Percentiles rank a stretch among this genome's conserved stretches.
phyloP scores from a whole-genome alignment of 2,329 filamentous ascomycete species.

The Botrytis deweyae region DNA sequence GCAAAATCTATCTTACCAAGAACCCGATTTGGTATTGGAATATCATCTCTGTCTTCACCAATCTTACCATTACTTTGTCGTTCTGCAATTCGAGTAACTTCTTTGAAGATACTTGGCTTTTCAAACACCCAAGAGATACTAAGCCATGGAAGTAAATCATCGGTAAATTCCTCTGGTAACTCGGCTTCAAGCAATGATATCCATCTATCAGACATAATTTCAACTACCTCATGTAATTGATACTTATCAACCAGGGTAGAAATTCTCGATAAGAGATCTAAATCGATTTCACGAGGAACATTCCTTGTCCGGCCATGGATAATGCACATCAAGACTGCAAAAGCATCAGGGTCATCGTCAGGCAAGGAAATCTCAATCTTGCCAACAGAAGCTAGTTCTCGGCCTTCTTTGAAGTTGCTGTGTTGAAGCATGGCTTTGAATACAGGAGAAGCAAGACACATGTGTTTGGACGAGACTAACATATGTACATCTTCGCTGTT shows the following conservation, averaged over 20 bases:
- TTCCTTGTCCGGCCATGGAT: slow-evolving; percentile 1
- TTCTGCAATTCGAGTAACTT: slow-evolving; percentile 14
- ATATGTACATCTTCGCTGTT: slow-evolving; percentile 7
- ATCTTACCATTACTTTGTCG: slow-evolving; percentile 10
- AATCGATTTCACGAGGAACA: neutral
- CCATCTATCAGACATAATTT: slow-evolving; percentile 16
- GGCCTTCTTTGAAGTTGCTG: slow-evolving; percentile 9
- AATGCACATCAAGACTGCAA: slow-evolving; percentile 12
- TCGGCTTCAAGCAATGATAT: slow-evolving; percentile 1
- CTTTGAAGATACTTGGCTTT: slow-evolving; percentile 6
- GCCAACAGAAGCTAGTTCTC: slow-evolving; percentile 4
- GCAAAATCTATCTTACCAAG: neutral
- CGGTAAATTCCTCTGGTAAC: neutral
- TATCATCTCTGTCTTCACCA: slow-evolving; percentile 12
- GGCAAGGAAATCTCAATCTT: slow-evolving; percentile 8
- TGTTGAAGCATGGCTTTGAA: slow-evolving; percentile 19
- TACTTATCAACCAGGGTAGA: slow-evolving; percentile 20
- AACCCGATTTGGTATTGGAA: slow-evolving; percentile 15
- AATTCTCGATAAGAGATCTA: slow-evolving; percentile 4
- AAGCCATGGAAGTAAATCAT: slow-evolving; percentile 7
- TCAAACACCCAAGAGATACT: slow-evolving; percentile 20
- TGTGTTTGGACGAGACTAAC: slow-evolving; percentile 20
- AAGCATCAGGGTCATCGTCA: slow-evolving; percentile 20
- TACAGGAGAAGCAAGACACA: slow-evolving; percentile 18
- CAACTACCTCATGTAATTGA: slow-evolving; percentile 19